These are phyloP conservation scores for Dioszegia aurantiaca DNA, from an alignment of 768 basidiomycete species.

Conservation along the genomic window DNA sequence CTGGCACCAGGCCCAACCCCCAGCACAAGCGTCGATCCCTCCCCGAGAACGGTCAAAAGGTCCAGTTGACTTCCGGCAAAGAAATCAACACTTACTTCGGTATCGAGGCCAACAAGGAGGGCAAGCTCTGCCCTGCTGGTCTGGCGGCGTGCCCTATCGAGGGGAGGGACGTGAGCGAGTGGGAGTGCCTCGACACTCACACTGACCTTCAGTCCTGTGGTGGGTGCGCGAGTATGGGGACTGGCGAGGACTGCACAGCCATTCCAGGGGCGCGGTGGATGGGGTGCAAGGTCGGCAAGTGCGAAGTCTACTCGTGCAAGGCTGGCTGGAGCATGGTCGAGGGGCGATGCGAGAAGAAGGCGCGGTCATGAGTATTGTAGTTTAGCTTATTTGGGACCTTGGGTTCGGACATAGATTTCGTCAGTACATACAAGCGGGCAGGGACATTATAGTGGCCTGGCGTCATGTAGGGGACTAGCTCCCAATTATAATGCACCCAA, in stretches of 20 bases:
- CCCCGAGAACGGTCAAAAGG: constrained; percentile 1
- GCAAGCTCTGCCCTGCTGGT: constrained; percentile 38
- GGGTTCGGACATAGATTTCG: not conserved
- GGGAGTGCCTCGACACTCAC: constrained; percentile 59
- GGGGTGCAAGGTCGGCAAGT: constrained; percentile 59
- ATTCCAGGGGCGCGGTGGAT: constrained; percentile 68
- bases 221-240: constrained; percentile 65
- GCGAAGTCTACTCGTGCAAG: constrained; percentile 49
- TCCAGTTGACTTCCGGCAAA: not conserved
- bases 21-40: constrained; percentile 4
- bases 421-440: not conserved
- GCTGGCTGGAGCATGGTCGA: constrained; percentile 26
- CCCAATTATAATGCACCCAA: constrained; percentile 4
- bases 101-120: constrained; percentile 29
- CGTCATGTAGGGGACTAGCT: not conserved
- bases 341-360: constrained; percentile 14
- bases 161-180: constrained; percentile 18
- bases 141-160: constrained; percentile 46
- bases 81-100: constrained; percentile 17
- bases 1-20: constrained; percentile 4
- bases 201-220: constrained; percentile 71
- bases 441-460: not conserved
- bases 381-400: not conserved
- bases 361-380: not conserved
- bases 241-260: constrained; percentile 68